These are phyloP conservation scores for Parsonsia alboflavescens DNA, from an alignment of 257 asterid species.

Conservation along the genomic window DNA sequence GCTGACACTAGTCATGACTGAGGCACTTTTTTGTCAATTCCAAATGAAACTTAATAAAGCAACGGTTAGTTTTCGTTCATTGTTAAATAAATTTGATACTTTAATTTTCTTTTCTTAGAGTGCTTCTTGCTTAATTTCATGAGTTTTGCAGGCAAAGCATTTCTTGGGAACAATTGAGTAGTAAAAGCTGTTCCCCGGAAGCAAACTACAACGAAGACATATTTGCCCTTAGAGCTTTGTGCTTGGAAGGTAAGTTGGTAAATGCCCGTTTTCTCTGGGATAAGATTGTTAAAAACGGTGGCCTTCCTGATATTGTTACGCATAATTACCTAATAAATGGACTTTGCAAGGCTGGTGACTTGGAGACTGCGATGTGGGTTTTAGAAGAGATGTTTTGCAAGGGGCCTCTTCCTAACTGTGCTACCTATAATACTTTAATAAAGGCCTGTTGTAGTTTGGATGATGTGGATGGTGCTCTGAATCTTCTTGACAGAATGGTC, in stretches of 20 bases:
- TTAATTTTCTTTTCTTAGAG: neutral
- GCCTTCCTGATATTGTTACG: constrained; percentile 53
- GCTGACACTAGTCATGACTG: neutral
- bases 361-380: constrained; percentile 64
- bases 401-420: constrained; percentile 73
- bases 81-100: neutral
- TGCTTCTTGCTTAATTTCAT: neutral
- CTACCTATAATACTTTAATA: constrained; percentile 76
- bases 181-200: constrained; percentile 25
- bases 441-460: constrained; percentile 58
- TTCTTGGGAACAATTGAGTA: constrained; percentile 30
- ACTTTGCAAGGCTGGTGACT: constrained; percentile 60
- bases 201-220: constrained; percentile 24
- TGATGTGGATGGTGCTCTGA: constrained; percentile 57
- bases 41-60: neutral
- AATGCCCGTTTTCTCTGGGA: constrained; percentile 55
- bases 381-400: constrained; percentile 51
- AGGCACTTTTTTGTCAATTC: neutral
- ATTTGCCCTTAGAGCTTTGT: constrained; percentile 47
- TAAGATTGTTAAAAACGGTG: constrained; percentile 42
- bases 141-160: constrained; percentile 31
- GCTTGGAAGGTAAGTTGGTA: constrained; percentile 61
- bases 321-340: constrained; percentile 72
- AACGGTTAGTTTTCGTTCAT: neutral
- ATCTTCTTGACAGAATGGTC: constrained; percentile 57